These are phyloP conservation scores for Eucalyptus urophylla DNA, from an alignment of 345 rosid genomes.

Conservation along the genomic window DNA sequence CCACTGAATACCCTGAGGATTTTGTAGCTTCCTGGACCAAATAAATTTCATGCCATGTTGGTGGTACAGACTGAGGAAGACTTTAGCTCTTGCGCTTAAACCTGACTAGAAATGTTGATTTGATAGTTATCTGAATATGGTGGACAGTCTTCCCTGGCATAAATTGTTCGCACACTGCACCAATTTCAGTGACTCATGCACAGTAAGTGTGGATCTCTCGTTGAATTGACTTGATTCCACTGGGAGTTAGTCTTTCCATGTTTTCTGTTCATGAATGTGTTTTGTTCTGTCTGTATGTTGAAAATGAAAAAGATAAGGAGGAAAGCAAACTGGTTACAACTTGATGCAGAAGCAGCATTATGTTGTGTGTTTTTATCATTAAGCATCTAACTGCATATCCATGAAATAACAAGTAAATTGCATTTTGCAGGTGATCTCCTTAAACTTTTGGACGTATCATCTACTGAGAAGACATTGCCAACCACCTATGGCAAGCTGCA, in stretches of 20 bases:
- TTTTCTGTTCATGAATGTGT: neutral
- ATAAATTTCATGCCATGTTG: neutral
- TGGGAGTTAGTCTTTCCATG: neutral
- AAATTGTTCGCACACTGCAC: neutral
- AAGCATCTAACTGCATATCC: neutral
- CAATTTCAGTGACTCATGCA: neutral
- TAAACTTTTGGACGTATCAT: constrained; percentile 65
- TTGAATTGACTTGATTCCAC: neutral
- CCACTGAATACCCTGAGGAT: neutral
- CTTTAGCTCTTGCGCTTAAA: neutral
- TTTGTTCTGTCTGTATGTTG: neutral
- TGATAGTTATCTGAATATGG: neutral
- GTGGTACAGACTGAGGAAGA: neutral
- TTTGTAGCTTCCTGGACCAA: neutral
- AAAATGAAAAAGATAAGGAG: neutral
- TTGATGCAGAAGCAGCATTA: neutral
- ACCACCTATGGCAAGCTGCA: constrained; percentile 90
- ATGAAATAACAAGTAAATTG: neutral
- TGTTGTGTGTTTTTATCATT: neutral
- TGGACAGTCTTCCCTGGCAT: neutral
- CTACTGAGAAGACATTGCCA: constrained; percentile 37
- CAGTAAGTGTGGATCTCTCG: neutral
- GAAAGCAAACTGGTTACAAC: neutral
- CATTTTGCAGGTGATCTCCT: constrained; percentile 57
- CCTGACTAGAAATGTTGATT: neutral